Base-by-base conservation (phyloP, 768 basidiomycete genomes). In the Tricholoma furcatifolium region DNA sequence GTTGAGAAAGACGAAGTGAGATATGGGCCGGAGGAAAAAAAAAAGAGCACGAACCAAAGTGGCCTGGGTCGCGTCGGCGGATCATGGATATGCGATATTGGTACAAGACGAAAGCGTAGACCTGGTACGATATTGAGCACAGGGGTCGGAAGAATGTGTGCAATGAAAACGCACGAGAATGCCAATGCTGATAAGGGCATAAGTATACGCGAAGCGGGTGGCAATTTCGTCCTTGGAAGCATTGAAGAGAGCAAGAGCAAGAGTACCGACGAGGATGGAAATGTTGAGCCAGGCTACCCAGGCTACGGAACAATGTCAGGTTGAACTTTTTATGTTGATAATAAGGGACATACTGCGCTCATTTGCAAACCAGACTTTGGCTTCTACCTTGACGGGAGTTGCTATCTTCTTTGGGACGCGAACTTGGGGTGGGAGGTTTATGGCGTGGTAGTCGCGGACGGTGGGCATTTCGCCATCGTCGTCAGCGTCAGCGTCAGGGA, bases 281-380 rank as follows among this genome's bases (percentile, higher is more conserved):
- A 89, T 85, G 57, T 90, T 91, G 47, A 98, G 74, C 85, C 96
- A 99, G 0, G 94, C 81, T 30, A 98, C 80, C 90, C 94, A 97
- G 2, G 96, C 91, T 93, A 43, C 27, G 27, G 35, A 49, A 15
- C 36, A 27, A 36, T 2, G 34, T 41, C 8, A 47, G 27, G 47
- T 47, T 27, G 27, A 17, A 43, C 12, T 6, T 9, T 7, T 14
- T 47, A 15, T 46, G 31, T 38, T 14, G 24, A 17, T 15, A 21
- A 3, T 34, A 14, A 39, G 42, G 45, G 7, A 70, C 85, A 55
- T 43, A 93, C 91, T 93, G 65, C 92, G 75, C 70, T 98, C 94
- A 64, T 97, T 97, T 8, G 94, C 93, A 67, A 98, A 96, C 94
- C 95, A 98, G 43, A 98, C 94, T 64, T 98, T 98, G 18, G 84